Conservation (phyloP, 2,329 filamentous ascomycete species). For the Fusarium goolgardi region DNA sequence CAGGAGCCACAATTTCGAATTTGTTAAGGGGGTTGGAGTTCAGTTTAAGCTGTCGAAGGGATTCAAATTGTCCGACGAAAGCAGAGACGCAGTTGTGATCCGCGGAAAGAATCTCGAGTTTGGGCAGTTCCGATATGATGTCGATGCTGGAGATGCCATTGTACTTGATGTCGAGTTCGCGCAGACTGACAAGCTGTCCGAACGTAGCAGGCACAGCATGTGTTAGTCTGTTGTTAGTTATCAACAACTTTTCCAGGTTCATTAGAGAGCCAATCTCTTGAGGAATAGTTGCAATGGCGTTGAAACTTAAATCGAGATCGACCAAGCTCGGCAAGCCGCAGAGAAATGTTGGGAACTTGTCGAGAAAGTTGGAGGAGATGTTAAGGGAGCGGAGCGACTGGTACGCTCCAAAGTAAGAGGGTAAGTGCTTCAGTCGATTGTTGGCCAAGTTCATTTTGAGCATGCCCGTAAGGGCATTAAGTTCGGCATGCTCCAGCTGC, state of each 20-base stretch:
- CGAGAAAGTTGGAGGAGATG: constrained; percentile 92
- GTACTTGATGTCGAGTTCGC: constrained; percentile 94
- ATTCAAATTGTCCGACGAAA: constrained; percentile 89
- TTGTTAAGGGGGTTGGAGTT: constrained; percentile 97
- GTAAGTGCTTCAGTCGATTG: constrained; percentile 84
- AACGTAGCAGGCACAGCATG: constrained; percentile 81
- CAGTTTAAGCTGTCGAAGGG: constrained; percentile 84
- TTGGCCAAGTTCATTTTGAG: constrained; percentile 94
- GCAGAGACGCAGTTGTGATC: constrained; percentile 94
- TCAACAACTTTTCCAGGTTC: constrained; percentile 88
- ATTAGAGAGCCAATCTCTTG: constrained; percentile 80
- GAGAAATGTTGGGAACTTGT: constrained; percentile 85
- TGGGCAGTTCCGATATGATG: constrained; percentile 83
- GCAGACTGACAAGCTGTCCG: constrained; percentile 77
- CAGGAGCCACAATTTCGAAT: constrained; percentile 82
- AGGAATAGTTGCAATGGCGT: constrained; percentile 82
- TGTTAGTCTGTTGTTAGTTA: constrained; percentile 91
- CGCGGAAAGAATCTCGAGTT: constrained; percentile 86
- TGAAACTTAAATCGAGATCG: constrained; percentile 97
- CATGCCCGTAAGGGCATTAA: constrained; percentile 79
- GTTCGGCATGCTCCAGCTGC: constrained; percentile 84
- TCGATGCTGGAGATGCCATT: constrained; percentile 92
- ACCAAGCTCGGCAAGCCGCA: constrained; percentile 85
- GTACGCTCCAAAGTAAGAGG: constrained; percentile 85
- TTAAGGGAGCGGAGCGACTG: constrained; percentile 84